Evolutionary conservation across 257 asterid genomes (phyloP).

Genomic region (Gentiana macrophylla): DNA sequence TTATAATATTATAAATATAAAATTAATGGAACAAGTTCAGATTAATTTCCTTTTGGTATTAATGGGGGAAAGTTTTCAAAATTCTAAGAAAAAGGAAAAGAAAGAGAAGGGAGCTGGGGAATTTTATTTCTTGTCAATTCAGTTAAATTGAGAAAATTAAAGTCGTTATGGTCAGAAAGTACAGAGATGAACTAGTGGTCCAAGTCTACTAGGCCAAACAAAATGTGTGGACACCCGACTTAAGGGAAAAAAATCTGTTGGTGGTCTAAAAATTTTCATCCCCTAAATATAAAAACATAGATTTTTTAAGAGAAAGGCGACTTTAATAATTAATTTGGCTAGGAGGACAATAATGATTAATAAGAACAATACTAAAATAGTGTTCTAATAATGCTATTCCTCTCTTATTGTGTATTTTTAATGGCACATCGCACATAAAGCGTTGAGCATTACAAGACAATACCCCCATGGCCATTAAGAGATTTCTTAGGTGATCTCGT

Average conservation of each 20-base stretch:
- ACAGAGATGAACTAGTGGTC: conserved; percentile 2
- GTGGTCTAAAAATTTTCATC: conserved; percentile 3
- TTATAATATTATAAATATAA: background rate
- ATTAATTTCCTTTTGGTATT: background rate
- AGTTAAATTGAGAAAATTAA: no score
- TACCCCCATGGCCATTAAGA: no score
- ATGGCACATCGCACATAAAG: no score
- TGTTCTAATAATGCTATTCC: no score
- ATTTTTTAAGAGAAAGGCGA: no score
- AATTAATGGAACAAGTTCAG: background rate
- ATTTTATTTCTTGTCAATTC: background rate
- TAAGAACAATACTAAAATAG: no score
- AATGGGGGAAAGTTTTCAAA: background rate
- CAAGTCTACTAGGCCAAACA: background rate
- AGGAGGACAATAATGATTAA: no score
- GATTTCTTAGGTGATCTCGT: no score
- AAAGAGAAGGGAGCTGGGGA: background rate
- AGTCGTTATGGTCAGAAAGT: conserved; percentile 3
- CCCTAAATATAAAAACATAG: no score
- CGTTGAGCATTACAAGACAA: no score
- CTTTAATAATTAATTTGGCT: no score
- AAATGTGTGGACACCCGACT: conserved; percentile 3
- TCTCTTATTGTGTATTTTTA: no score
- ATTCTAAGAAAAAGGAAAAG: background rate
- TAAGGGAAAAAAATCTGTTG: conserved; percentile 3